phyloP scores from a whole-genome alignment of 1,139 yeast genomes.

The Groenewaldozyma auringiensis region DNA sequence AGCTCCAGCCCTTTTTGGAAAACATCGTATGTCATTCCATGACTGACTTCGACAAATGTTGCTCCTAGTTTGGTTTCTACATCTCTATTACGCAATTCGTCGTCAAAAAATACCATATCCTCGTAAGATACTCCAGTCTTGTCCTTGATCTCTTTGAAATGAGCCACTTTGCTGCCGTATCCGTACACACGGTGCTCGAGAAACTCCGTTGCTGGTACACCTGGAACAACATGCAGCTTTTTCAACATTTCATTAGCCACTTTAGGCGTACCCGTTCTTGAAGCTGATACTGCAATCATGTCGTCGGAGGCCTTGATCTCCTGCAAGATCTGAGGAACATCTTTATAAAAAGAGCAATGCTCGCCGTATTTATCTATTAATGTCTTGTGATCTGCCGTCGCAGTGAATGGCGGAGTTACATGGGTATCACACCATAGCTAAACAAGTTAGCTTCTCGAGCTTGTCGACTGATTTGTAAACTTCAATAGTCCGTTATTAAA shows the following conservation, averaged over 20 bases:
- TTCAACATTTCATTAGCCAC: slow-evolving; percentile 52
- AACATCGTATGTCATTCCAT: slow-evolving; percentile 44
- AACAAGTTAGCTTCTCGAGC: too few species aligned
- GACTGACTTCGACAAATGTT: slow-evolving; percentile 46
- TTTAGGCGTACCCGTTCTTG: slow-evolving; percentile 57
- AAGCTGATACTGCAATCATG: slow-evolving; percentile 48
- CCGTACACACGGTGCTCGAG: slow-evolving; percentile 62
- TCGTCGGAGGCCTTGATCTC: slow-evolving; percentile 40
- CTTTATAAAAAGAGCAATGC: slow-evolving; percentile 46
- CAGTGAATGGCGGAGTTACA: slow-evolving; percentile 45
- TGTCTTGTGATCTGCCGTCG: slow-evolving; percentile 19
- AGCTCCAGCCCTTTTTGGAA: not conserved
- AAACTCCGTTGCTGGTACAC: slow-evolving; percentile 39
- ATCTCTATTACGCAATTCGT: slow-evolving; percentile 58
- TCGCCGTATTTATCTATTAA: slow-evolving; percentile 45
- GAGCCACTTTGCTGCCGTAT: slow-evolving; percentile 52
- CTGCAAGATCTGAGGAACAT: slow-evolving; percentile 50
- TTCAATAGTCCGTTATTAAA: not conserved
- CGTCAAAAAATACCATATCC: slow-evolving; percentile 60
- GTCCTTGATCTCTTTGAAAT: slow-evolving; percentile 42
- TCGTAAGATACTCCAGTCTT: slow-evolving; percentile 42
- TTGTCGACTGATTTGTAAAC: not conserved
- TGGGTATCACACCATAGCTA: slow-evolving; percentile 64
- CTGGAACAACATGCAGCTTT: slow-evolving; percentile 39
- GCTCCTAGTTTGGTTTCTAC: slow-evolving; percentile 53